Evolutionary conservation across 805 yeast species (phyloP), one percentile per base, ranked within the genome.

Genomic region (Metschnikowia cerradonensis): DNA sequence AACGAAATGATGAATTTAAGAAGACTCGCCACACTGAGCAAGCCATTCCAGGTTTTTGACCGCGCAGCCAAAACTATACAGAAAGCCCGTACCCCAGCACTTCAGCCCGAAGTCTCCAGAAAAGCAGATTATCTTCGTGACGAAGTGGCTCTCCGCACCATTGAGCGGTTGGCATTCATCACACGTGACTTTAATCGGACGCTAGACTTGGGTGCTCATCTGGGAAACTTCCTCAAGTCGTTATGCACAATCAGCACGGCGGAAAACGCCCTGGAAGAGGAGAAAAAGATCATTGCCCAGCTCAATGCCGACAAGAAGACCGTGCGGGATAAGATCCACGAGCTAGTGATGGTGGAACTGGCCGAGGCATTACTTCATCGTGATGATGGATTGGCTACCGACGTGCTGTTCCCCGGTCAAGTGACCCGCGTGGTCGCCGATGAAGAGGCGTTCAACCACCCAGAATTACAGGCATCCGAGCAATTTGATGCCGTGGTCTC

Each of bases 161-260:
- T 88, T 23, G 95, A 88, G 55, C 74, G 96, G 55, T 66, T 89
- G 47, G 83, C 90, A 2, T 85, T 87, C 64, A 78, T 89, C 45
- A 82, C 86, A 42, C 73, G 90, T 45, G 77, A 78, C 20, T 83
- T 88, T 58, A 71, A 77, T 17, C 71, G 72, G 19, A 77, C 85
- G 34, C 67, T 88, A 51, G 95, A 89, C 62, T 77, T 86, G 51
- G 96, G 96, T 3, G 76, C 85, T 10, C 82, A 87, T 43, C 75
- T 84, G 48, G 96, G 96, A 0, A 83, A 81, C 62, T 69, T 84
- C 13, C 76, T 79, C 50, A 68, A 72, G 45, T 64, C 74, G 22
- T 65, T 67, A 47, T 72, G 75, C 60, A 58, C 56, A 50, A 63
- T 55, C 15, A 52, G 67, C 5, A 49, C 53, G 2, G 52, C 58